A percentile compares a stretch with the other conserved stretches of the same genome.
Conservation (phyloP, 1,284 basidiomycete genomes). For the Tilletia setariae region DNA sequence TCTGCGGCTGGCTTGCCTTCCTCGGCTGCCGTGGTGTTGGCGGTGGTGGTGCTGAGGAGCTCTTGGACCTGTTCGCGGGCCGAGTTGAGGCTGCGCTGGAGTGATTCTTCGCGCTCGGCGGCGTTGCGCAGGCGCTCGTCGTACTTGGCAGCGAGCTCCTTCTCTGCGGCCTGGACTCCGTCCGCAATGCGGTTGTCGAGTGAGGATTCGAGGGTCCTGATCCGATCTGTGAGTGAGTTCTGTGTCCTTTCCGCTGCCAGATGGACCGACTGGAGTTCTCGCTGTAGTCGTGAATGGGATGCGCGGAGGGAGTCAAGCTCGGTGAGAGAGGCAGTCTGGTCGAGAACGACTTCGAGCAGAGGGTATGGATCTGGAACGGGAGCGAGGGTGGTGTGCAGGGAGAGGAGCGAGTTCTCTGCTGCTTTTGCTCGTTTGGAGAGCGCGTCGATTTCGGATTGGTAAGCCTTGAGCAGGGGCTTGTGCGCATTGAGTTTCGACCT, state of each 20-base stretch:
- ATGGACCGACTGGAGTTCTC: slow-evolving; percentile 16
- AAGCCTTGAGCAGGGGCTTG: slow-evolving; percentile 56
- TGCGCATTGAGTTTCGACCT: slow-evolving; percentile 39
- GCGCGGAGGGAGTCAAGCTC: slow-evolving; percentile 32
- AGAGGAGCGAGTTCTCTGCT: slow-evolving; percentile 88
- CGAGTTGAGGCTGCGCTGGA: slow-evolving; percentile 78
- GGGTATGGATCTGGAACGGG: slow-evolving; percentile 89
- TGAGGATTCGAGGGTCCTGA: slow-evolving; percentile 55
- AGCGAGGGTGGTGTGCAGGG: slow-evolving; percentile 57
- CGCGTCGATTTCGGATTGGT: slow-evolving; percentile 92
- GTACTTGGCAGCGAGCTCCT: slow-evolving; percentile 89
- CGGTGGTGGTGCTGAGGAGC: slow-evolving; percentile 74
- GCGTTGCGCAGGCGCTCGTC: slow-evolving; percentile 93
- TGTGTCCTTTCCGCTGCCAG: neutral
- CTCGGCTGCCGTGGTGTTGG: slow-evolving; percentile 76
- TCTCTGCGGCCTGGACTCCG: slow-evolving; percentile 81
- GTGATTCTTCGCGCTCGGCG: slow-evolving; percentile 86
- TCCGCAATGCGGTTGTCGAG: slow-evolving; percentile 88
- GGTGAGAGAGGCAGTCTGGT: slow-evolving; percentile 32
- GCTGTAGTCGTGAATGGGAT: slow-evolving; percentile 26
- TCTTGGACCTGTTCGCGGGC: slow-evolving; percentile 84
- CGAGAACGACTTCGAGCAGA: slow-evolving; percentile 84
- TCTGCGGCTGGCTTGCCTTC: slow-evolving; percentile 66
- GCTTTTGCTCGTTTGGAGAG: slow-evolving; percentile 85
- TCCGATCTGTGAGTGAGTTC: slow-evolving; percentile 58